Evolutionary conservation across 306 rosid species (phyloP).

Genomic region (Quercus dentata): DNA sequence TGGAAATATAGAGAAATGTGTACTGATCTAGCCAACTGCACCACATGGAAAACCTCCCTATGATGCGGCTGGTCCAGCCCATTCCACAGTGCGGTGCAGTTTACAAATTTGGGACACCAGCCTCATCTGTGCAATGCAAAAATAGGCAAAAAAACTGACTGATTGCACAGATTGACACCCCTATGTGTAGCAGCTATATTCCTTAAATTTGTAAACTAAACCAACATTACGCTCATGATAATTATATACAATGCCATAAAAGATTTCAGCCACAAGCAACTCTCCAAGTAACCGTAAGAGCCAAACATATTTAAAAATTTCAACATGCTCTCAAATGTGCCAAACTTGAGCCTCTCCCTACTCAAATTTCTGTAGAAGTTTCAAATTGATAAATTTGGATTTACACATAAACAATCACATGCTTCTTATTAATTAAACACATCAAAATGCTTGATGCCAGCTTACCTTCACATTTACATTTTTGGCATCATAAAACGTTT

Average conservation of each 20-base stretch:
- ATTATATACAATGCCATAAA: background rate
- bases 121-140: too few relatives aligned
- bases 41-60: too few relatives aligned
- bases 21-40: too few relatives aligned
- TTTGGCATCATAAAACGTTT: background rate
- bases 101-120: too few relatives aligned
- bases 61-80: too few relatives aligned
- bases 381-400: background rate
- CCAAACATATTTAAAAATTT: background rate
- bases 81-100: too few relatives aligned
- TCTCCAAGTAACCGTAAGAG: background rate
- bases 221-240: background rate
- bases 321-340: background rate
- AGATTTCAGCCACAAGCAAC: background rate
- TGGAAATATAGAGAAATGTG: too few relatives aligned
- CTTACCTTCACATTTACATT: background rate
- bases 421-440: background rate
- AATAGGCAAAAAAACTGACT: too few relatives aligned
- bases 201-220: background rate
- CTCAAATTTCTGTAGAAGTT: background rate
- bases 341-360: background rate
- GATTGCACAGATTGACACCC: too few relatives aligned
- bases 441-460: background rate
- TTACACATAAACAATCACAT: background rate
- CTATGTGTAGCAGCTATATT: background rate